Conservation (phyloP, 768 basidiomycete species). For the Lactifluus volemus region DNA sequence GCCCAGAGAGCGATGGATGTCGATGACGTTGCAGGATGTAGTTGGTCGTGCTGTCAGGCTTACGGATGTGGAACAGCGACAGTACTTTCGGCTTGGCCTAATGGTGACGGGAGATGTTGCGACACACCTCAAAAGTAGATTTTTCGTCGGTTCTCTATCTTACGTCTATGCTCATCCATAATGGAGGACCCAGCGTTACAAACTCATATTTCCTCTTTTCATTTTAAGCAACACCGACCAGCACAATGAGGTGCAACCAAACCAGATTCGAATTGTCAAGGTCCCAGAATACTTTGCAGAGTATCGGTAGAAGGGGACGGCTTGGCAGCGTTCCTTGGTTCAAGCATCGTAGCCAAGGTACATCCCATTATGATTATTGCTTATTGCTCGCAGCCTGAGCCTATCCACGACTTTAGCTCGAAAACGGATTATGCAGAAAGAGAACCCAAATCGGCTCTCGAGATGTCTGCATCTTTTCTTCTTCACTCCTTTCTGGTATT, state of each 20-base stretch:
- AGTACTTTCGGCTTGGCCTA: too few species aligned
- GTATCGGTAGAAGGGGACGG: conserved; percentile 78
- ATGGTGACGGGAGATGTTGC: conserved; percentile 71
- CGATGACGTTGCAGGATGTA: too few species aligned
- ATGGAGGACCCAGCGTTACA: conserved; percentile 45
- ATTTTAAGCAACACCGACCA: conserved; percentile 54
- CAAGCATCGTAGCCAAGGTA: conserved; percentile 82
- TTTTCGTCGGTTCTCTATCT: background rate
- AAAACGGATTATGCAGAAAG: conserved; percentile 64
- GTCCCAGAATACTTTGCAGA: conserved; percentile 90
- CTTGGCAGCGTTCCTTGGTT: conserved; percentile 71
- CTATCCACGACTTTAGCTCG: conserved; percentile 45
- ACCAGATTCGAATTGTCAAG: conserved; percentile 47
- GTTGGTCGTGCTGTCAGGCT: too few species aligned
- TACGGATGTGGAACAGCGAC: conserved; percentile 56
- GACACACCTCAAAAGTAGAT: conserved; percentile 57
- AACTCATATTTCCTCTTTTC: conserved; percentile 62
- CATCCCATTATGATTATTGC: background rate
- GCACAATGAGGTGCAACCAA: conserved; percentile 64
- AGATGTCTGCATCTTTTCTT: conserved; percentile 60
- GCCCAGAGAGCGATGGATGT: too few species aligned
- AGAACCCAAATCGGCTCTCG: conserved; percentile 69
- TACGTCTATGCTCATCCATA: conserved; percentile 3
- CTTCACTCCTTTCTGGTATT: background rate
- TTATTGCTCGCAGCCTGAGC: background rate